Evolutionary conservation across 108 stramenopile genomes (phyloP).

Genomic region (Fistulifera solaris): DNA sequence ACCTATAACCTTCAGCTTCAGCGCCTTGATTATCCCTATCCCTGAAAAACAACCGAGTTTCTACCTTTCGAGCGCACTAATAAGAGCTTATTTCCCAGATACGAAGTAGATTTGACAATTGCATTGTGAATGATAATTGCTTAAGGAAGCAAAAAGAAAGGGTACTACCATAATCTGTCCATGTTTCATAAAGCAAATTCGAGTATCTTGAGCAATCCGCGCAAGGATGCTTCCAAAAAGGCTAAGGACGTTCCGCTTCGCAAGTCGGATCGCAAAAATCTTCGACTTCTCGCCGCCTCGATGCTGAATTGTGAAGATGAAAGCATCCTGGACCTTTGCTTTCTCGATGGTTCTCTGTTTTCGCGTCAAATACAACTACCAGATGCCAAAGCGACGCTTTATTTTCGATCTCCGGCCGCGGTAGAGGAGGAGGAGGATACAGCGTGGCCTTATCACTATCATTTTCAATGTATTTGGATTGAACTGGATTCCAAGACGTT

Average conservation of each 20-base stretch:
- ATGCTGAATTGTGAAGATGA: conserved; percentile 21
- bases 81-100: too few relatives aligned
- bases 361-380: conserved; percentile 26
- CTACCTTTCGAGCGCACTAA: too few relatives aligned
- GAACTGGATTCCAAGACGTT: conserved; percentile 6
- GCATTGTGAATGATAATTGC: too few relatives aligned
- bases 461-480: conserved; percentile 19
- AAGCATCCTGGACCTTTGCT: conserved; percentile 8
- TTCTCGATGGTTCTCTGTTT: conserved; percentile 29
- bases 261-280: conserved; percentile 59
- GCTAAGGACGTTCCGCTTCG: conserved; percentile 52
- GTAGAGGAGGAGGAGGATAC: not conserved
- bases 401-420: not conserved
- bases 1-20: too few relatives aligned
- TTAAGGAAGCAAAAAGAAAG: conserved; percentile 3
- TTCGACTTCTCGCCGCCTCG: conserved; percentile 29
- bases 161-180: not conserved
- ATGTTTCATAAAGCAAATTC: conserved; percentile 1
- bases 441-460: conserved; percentile 10
- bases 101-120: too few relatives aligned
- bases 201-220: not conserved
- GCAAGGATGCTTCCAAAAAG: conserved; percentile 15
- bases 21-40: too few relatives aligned
- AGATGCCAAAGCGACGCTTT: conserved; percentile 21
- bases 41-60: too few relatives aligned